Base-by-base conservation (phyloP, 2,329 filamentous ascomycete species). In the Westerdykella sp. region DNA sequence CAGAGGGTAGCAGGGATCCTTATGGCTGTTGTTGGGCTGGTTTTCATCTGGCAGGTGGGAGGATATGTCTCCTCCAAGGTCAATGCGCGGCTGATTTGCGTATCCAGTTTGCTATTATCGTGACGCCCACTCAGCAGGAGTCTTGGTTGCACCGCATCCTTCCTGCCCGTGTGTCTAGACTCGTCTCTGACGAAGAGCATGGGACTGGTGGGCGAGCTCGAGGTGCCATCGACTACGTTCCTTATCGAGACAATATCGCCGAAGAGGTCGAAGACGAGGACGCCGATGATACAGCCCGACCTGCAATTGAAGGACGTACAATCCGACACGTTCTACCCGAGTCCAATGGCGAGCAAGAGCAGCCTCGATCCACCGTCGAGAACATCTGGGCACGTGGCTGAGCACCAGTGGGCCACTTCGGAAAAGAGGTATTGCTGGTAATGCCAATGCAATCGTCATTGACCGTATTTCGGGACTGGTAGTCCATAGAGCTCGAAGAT, bases 1-100 rank as follows among this genome's bases (percentile, higher is more conserved):
- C 73, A 75, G 57, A 68, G 65, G 5, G 72, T 73, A 22, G 74
- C 79, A 0, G 76, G 77, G 0, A 55, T 81, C 15, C 69, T 81
- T 32, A 70, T 85, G 39, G 70, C 67, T 0, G 73, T 83, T 5
- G 60, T 65, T 1, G 56, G 51, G 6, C 42, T 66, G 41, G 62
- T 67, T 2, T 60, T 63, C 28, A 14, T 65, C 6, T 67, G 63
- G 59, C 59, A 64, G 59, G 60, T 58, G 34, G 22, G 11, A 39
- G 28, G 18, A 21, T 43, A 3, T 16, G 21, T 14, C 23, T 13
- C 25, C 37, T 12, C 25, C n/a, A 12, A 21, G 18, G 4, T 28
- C 11, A 9, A 18, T 14, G n/a, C 41, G 43, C 14, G 40, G 15
- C 25, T 5, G 40, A 5, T 7, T 22, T 15, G 15, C 6, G 9